A percentile compares a stretch with the other conserved stretches of the same genome.
Evolutionary conservation across 208 protist species (phyloP).

Genomic region (Leishmania braziliensis): DNA sequence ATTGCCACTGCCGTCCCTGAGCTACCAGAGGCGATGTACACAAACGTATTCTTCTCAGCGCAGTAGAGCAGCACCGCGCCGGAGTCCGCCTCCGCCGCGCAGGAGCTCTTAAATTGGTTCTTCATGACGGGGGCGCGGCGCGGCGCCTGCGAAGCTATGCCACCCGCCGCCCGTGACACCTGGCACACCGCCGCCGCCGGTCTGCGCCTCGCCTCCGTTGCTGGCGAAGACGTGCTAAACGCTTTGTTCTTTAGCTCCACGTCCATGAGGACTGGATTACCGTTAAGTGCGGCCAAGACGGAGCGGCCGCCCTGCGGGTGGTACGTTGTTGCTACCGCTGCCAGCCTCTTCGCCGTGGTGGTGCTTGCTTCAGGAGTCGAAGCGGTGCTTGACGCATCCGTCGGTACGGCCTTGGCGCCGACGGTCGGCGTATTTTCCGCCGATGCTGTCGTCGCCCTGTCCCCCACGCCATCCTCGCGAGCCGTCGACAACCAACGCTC

Average conservation of each 20-base stretch:
- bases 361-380: neutral
- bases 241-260: neutral
- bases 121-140: constrained; percentile 39
- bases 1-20: neutral
- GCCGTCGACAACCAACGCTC: constrained; percentile 40
- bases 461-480: constrained; percentile 13
- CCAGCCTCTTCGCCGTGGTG: neutral
- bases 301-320: constrained; percentile 7
- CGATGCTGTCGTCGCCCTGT: neutral
- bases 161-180: constrained; percentile 13
- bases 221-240: neutral
- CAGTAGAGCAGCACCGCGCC: constrained; percentile 49
- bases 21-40: constrained; percentile 38
- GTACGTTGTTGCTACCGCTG: neutral
- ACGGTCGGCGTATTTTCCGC: neutral
- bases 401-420: constrained; percentile 1
- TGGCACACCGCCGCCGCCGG: constrained; percentile 17
- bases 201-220: constrained; percentile 1
- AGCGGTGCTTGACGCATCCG: neutral
- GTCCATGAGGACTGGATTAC: constrained; percentile 18
- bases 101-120: constrained; percentile 66
- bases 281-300: constrained; percentile 19
- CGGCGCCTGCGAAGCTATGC: neutral
- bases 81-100: constrained; percentile 38
- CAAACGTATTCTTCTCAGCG: constrained; percentile 54